A percentile compares a stretch with the other conserved stretches of the same genome.
These are phyloP conservation scores for Aspergillus hiratsukae DNA, from an alignment of 2,329 filamentous ascomycete genomes.

Conservation along the genomic window DNA sequence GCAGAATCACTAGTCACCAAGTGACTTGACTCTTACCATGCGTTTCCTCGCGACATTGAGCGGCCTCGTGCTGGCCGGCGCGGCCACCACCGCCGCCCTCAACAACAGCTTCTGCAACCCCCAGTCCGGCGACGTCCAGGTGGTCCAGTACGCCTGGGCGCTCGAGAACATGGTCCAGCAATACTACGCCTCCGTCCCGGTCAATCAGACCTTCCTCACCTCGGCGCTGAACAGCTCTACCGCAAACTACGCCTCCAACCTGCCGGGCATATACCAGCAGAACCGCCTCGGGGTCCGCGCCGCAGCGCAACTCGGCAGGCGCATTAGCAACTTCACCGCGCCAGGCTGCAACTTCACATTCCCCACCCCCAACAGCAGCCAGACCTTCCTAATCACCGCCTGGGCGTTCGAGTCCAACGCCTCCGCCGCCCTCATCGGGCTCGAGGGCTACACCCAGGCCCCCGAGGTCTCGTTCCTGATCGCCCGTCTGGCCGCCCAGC, in stretches of 20 bases:
- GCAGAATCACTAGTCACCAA: background rate
- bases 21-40: slow-evolving; percentile 9
- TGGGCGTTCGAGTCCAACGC: slow-evolving; percentile 18
- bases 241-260: slow-evolving; percentile 17
- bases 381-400: slow-evolving; percentile 17
- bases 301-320: slow-evolving; percentile 16
- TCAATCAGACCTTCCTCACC: slow-evolving; percentile 22
- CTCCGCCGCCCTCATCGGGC: slow-evolving; percentile 23
- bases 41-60: slow-evolving; percentile 15
- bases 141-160: slow-evolving; percentile 21
- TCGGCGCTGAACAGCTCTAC: slow-evolving; percentile 16
- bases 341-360: slow-evolving; percentile 21
- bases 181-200: slow-evolving; percentile 18
- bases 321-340: slow-evolving; percentile 12
- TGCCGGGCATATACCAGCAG: slow-evolving; percentile 21
- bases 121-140: slow-evolving; percentile 15
- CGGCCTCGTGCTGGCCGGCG: slow-evolving; percentile 18
- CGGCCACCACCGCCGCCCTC: slow-evolving; percentile 10
- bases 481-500: slow-evolving; percentile 25
- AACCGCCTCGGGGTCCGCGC: slow-evolving; percentile 23
- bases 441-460: slow-evolving; percentile 24
- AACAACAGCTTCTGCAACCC: slow-evolving; percentile 16
- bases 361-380: slow-evolving; percentile 13
- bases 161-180: slow-evolving; percentile 20
- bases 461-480: slow-evolving; percentile 29